Evolutionary conservation across 2,329 filamentous ascomycete species (phyloP), one percentile per base, ranked within the genome.

Genomic region (Ophiosphaerella herpotricha): DNA sequence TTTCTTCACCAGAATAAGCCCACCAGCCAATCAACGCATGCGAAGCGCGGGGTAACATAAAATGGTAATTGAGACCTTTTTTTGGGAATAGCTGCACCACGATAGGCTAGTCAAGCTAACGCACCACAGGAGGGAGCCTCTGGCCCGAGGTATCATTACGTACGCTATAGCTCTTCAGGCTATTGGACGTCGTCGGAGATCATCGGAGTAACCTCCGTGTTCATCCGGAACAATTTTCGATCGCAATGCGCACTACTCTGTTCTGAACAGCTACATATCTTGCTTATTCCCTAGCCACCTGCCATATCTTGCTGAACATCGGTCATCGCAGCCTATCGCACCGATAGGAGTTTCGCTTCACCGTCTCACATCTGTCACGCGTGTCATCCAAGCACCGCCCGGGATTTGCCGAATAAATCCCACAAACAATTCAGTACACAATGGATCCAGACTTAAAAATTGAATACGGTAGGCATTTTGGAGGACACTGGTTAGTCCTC

Each of bases 401-500:
- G n/a, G 13, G n/a, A 14, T 16, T 14, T 5, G 34, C n/a, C 29
- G 33, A 44, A 34, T n/a, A 13, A 24, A 26, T 21, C 29, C 18
- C 14, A 48, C 13, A 43, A 33, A 32, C 24, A 16, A 37, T 31
- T n/a, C 26, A 43, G 37, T 29, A 37, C 41, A 55, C 44, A 36
- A 64, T 64, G 59, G 61, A 62, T 53, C 57, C 54, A 48, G 55
- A 57, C 48, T 46, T 54, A 34, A 50, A 50, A 40, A 41, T 44
- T 35, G 44, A 38, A 34, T 43, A 39, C 40, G 56, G 41, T 55
- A 56, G 47, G 57, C 59, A 54, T 46, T 56, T 39, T 55, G 50
- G 37, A 32, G 33, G 43, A 38, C 50, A 51, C 41, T 46, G 39
- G 38, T 55, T 46, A 34, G 50, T 48, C 48, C 45, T 38, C 33